Evolutionary conservation across 1,139 yeast species (phyloP).

Genomic region (Scheffersomyces lignicola): DNA sequence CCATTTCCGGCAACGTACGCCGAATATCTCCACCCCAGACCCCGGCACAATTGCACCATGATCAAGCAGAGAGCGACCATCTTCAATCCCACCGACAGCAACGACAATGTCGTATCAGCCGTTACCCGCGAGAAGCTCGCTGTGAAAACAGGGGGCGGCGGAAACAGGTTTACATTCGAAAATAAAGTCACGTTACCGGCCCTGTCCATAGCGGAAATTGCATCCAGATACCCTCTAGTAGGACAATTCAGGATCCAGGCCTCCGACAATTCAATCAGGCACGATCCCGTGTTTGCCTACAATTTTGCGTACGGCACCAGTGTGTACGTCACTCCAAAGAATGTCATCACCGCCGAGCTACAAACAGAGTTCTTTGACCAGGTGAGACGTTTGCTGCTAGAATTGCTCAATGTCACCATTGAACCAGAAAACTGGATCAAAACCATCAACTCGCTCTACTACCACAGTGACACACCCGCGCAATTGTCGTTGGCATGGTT

Average conservation of each 20-base stretch:
- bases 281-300: conserved; percentile 23
- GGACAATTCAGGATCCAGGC: conserved; percentile 26
- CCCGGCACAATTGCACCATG: conserved; percentile 10
- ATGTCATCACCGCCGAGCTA: conserved; percentile 11
- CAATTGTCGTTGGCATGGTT: conserved; percentile 4
- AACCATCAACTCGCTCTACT: conserved; percentile 21
- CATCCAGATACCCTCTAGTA: conserved; percentile 12
- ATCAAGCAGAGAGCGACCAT: conserved; percentile 37
- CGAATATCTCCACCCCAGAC: too few relatives aligned
- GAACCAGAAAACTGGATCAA: conserved; percentile 19
- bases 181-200: conserved; percentile 17
- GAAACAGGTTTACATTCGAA: conserved; percentile 20
- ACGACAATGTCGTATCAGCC: conserved; percentile 25
- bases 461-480: conserved; percentile 11
- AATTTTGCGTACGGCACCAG: conserved; percentile 23
- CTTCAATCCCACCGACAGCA: conserved; percentile 25
- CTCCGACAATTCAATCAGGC: conserved; percentile 8
- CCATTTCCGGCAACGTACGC: too few relatives aligned
- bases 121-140: conserved; percentile 13
- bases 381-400: conserved; percentile 16
- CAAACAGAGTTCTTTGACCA: conserved; percentile 22
- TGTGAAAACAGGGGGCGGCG: conserved; percentile 14
- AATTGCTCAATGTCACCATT: conserved; percentile 17
- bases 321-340: conserved; percentile 27
- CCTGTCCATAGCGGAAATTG: background rate